These are phyloP conservation scores for Tremella yokohamensis DNA, from an alignment of 768 basidiomycete genomes.

Conservation along the genomic window DNA sequence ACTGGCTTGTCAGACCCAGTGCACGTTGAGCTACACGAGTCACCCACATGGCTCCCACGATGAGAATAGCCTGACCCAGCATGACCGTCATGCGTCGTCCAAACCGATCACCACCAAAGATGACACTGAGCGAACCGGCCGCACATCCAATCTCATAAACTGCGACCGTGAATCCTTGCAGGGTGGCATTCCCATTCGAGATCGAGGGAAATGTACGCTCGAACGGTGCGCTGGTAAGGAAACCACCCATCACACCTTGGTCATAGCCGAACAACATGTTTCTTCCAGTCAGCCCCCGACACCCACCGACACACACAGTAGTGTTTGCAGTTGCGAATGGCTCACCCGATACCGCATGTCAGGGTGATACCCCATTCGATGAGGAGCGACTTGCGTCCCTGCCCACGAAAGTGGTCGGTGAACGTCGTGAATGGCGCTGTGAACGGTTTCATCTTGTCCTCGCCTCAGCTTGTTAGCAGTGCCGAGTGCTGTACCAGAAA, in stretches of 20 bases:
- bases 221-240: constrained; percentile 20
- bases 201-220: constrained; percentile 20
- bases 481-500: no score
- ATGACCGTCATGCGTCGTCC: constrained; percentile 34
- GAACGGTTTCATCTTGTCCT: constrained; percentile 4
- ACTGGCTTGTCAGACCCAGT: no score
- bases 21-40: no score
- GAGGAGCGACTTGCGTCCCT: not conserved
- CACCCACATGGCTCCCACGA: constrained; percentile 19
- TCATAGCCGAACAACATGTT: constrained; percentile 23
- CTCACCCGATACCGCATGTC: constrained; percentile 1
- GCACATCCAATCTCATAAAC: constrained; percentile 42
- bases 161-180: constrained; percentile 37
- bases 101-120: constrained; percentile 31
- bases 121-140: constrained; percentile 31
- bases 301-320: no score
- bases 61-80: constrained; percentile 27
- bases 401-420: constrained; percentile 5
- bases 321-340: not conserved
- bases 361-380: constrained; percentile 1
- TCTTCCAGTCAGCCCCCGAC: not conserved
- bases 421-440: not conserved
- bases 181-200: constrained; percentile 16
- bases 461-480: no score
- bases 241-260: constrained; percentile 27